phyloP scores from a whole-genome alignment of 441 rosid genomes.

The Pelargonium australe region DNA sequence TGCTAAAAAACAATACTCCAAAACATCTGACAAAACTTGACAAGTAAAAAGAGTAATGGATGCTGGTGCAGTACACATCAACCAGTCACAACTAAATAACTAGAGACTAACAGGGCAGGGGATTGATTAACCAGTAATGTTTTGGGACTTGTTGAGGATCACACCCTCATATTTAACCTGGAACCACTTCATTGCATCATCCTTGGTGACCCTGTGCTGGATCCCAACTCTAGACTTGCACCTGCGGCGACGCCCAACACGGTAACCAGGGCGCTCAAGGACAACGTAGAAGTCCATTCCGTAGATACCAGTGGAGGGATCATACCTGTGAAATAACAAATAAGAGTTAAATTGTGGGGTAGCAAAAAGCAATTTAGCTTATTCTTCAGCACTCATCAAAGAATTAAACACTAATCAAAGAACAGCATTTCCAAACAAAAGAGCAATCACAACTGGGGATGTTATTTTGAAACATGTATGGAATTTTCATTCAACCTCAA shows the following conservation, averaged over 20 bases:
- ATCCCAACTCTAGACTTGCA: slow-evolving; percentile 89
- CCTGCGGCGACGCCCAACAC: slow-evolving; percentile 79
- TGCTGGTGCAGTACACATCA: slow-evolving; percentile 6
- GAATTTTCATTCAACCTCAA: no score
- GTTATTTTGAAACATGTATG: no score
- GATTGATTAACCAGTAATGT: slow-evolving; percentile 29
- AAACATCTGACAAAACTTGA: slow-evolving; percentile 2
- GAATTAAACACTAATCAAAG: no score
- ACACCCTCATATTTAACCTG: slow-evolving; percentile 92
- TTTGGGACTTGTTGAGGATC: slow-evolving; percentile 88
- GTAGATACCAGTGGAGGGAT: slow-evolving; percentile 93
- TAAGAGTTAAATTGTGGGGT: not conserved
- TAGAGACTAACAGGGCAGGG: not conserved
- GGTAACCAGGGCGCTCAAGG: slow-evolving; percentile 89
- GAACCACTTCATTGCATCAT: slow-evolving; percentile 98
- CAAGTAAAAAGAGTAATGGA: not conserved
- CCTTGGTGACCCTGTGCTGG: slow-evolving; percentile 89
- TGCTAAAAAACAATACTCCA: not conserved
- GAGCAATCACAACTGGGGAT: no score
- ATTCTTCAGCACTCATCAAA: no score
- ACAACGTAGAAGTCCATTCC: slow-evolving; percentile 91
- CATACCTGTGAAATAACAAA: slow-evolving; percentile 45
- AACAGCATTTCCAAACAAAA: no score
- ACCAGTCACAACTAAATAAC: not conserved
- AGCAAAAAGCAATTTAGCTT: no score